Conservation (phyloP, 2,329 filamentous ascomycete genomes). For the Fusarium cyanostomum region DNA sequence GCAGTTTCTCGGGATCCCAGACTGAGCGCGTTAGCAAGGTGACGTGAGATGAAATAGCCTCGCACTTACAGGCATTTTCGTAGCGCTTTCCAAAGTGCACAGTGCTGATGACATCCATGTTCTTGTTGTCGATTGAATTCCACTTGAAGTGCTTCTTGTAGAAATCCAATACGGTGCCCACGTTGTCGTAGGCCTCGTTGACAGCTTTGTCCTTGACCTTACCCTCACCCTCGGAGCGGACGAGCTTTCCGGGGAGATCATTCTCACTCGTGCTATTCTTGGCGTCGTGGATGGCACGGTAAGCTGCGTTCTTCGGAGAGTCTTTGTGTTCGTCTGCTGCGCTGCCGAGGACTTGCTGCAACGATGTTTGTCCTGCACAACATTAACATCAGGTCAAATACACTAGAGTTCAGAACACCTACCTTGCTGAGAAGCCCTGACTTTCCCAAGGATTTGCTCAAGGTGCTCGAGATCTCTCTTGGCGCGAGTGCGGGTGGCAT, state of each 20-base stretch:
- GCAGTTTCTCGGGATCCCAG: conserved; percentile 59
- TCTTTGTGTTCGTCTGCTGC: conserved; percentile 28
- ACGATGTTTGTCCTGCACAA: neutral
- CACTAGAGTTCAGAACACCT: conserved; percentile 18
- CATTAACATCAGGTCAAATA: neutral
- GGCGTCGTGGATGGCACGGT: conserved; percentile 58
- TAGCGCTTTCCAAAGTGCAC: conserved; percentile 62
- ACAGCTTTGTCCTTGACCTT: conserved; percentile 53
- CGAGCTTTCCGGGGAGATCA: conserved; percentile 54
- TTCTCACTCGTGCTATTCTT: conserved; percentile 49
- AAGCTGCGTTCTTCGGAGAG: conserved; percentile 42
- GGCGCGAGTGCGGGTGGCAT: conserved; percentile 50
- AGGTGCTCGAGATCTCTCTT: conserved; percentile 53
- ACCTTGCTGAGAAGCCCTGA: conserved; percentile 39
- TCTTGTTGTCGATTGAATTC: conserved; percentile 62
- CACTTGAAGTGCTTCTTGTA: conserved; percentile 60
- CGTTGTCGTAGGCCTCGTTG: conserved; percentile 61
- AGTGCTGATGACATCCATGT: conserved; percentile 59
- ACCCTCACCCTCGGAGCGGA: conserved; percentile 55
- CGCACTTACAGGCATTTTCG: conserved; percentile 60
- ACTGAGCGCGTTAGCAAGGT: conserved; percentile 43
- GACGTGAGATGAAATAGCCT: too few species aligned
- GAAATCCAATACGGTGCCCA: conserved; percentile 59
- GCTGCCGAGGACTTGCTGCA: conserved; percentile 32
- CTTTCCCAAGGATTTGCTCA: conserved; percentile 42